These are phyloP conservation scores for Yamadazyma sp. DNA, from an alignment of 1,139 yeast genomes.

Conservation along the genomic window DNA sequence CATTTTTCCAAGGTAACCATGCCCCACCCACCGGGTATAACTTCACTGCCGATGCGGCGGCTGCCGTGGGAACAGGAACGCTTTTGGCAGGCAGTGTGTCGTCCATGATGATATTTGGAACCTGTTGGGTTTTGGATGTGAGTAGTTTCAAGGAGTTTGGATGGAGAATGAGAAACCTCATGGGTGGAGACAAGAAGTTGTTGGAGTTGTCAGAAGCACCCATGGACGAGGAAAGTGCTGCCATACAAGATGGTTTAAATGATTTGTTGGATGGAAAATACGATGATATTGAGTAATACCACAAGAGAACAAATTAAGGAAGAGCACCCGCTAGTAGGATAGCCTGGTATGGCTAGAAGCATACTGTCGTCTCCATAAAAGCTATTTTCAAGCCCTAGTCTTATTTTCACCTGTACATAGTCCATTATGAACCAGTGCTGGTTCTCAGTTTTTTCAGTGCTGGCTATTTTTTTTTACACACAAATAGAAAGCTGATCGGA, in stretches of 20 bases:
- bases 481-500: background rate
- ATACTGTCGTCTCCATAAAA: too few relatives aligned
- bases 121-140: conserved; percentile 78
- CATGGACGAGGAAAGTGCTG: conserved; percentile 65
- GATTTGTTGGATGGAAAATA: conserved; percentile 46
- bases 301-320: too few relatives aligned
- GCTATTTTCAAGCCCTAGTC: background rate
- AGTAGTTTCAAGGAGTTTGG: conserved; percentile 71
- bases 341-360: too few relatives aligned
- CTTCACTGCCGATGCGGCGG: conserved; percentile 79
- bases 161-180: conserved; percentile 56
- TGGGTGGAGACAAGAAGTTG: conserved; percentile 72
- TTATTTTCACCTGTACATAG: background rate
- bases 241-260: conserved; percentile 52
- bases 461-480: conserved; percentile 3
- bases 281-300: conserved; percentile 18
- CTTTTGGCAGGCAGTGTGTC: conserved; percentile 70
- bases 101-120: conserved; percentile 71
- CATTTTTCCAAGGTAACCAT: conserved; percentile 81
- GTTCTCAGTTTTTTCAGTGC: conserved; percentile 1
- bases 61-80: conserved; percentile 83
- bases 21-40: conserved; percentile 75
- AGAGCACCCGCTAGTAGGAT: too few relatives aligned
- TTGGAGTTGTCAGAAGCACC: conserved; percentile 48
- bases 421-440: background rate